These are phyloP conservation scores for Plasmodium gaboni DNA, from an alignment of 169 alveolate species.

Conservation along the genomic window DNA sequence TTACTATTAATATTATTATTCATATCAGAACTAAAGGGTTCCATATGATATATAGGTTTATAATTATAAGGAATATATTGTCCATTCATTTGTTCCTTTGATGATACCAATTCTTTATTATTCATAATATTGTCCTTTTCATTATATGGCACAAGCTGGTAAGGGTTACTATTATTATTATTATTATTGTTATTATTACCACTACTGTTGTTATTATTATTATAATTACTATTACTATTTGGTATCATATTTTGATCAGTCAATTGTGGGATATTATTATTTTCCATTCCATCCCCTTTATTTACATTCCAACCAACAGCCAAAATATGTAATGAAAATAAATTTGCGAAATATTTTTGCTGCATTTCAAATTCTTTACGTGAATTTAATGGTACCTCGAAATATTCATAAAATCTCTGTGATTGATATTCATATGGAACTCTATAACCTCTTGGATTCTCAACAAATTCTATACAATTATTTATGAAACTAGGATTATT, in stretches of 20 bases:
- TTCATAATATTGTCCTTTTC: background rate
- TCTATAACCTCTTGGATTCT: conserved; percentile 70
- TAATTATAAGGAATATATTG: background rate
- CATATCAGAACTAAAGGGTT: background rate
- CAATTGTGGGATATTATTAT: conserved; percentile 14
- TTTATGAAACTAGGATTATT: background rate
- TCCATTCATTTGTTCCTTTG: background rate
- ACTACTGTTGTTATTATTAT: no score
- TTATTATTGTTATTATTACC: background rate
- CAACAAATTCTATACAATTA: conserved; percentile 43
- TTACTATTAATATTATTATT: background rate
- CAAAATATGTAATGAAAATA: conserved; percentile 68
- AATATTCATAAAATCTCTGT: conserved; percentile 54
- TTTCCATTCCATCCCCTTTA: conserved; percentile 27
- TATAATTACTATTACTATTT: no score
- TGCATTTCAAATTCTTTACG: conserved; percentile 27
- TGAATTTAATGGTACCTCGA: conserved; percentile 64
- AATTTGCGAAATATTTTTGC: conserved; percentile 47
- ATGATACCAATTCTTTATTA: no score
- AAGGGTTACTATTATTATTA: background rate
- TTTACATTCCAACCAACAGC: conserved; percentile 72
- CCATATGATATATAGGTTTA: background rate
- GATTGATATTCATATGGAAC: conserved; percentile 53
- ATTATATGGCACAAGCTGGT: background rate
- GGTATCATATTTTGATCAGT: conserved; percentile 1